A percentile compares a stretch with the other conserved stretches of the same genome.
These are phyloP conservation scores for Saccharomyces kudriavzevii DNA, from an alignment of 805 yeast species.

Conservation along the genomic window DNA sequence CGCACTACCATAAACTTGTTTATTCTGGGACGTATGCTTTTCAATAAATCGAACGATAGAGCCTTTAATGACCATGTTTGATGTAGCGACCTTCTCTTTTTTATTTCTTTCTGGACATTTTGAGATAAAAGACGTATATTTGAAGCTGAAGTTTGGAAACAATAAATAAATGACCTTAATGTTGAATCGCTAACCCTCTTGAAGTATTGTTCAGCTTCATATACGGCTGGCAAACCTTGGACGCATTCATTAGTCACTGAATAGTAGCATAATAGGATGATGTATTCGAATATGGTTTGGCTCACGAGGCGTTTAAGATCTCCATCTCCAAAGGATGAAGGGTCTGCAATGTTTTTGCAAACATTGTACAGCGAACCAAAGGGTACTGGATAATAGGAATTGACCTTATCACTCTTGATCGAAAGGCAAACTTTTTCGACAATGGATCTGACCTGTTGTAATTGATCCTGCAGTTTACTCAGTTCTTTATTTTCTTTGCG, in stretches of 20 bases:
- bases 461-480: slow-evolving; percentile 10
- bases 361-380: not conserved
- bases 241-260: slow-evolving; percentile 13
- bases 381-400: slow-evolving; percentile 1
- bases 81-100: not conserved
- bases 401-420: not conserved
- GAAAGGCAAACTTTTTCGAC: slow-evolving; percentile 5
- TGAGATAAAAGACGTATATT: not conserved
- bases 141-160: slow-evolving; percentile 17
- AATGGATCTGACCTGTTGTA: slow-evolving; percentile 8
- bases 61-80: not conserved
- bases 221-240: slow-evolving; percentile 10
- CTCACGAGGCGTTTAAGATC: slow-evolving; percentile 5
- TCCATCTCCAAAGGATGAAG: slow-evolving; percentile 5
- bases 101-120: not conserved
- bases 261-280: slow-evolving; percentile 18
- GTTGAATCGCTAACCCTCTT: slow-evolving; percentile 10
- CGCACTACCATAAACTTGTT: slow-evolving; percentile 13
- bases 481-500: slow-evolving; percentile 3
- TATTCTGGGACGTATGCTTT: slow-evolving; percentile 7
- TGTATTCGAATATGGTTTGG: slow-evolving; percentile 9
- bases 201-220: slow-evolving; percentile 19
- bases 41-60: slow-evolving; percentile 4
- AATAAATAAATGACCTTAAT: slow-evolving; percentile 14
- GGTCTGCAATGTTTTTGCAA: not conserved